phyloP scores from a whole-genome alignment of 257 asterid genomes.

The Solanum ossicruentum region DNA sequence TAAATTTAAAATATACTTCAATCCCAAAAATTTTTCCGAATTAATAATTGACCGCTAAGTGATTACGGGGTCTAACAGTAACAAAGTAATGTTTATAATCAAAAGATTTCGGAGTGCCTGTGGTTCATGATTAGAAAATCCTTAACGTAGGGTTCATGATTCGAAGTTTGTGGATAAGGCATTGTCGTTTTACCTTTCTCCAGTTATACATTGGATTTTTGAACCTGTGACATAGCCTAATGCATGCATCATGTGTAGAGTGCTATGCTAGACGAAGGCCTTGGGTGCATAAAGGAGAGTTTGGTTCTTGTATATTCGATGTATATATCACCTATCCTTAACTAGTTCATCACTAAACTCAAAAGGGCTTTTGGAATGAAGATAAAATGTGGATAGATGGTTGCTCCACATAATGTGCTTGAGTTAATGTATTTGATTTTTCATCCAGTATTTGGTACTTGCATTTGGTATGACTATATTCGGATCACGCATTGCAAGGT shows the following conservation, averaged over 20 bases:
- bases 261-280: neutral
- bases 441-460: no score
- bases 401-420: neutral
- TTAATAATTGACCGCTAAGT: no score
- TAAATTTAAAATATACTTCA: no score
- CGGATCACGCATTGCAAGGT: neutral
- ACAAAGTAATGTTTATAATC: neutral
- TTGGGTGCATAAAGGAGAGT: neutral
- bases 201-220: neutral
- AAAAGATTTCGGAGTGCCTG: no score
- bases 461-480: neutral
- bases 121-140: no score
- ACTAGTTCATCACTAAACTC: no score
- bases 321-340: no score
- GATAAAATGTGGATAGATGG: neutral
- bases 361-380: neutral
- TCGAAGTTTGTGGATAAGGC: neutral
- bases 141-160: no score
- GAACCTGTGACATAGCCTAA: neutral
- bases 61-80: no score
- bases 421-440: neutral
- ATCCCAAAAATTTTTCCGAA: no score
- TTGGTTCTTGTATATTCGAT: no score
- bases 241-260: neutral
- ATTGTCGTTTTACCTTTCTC: neutral